A percentile compares a stretch with the other conserved stretches of the same genome.
Conservation (phyloP, 2,329 filamentous ascomycete species). For the Aspergillus fijiensis region DNA sequence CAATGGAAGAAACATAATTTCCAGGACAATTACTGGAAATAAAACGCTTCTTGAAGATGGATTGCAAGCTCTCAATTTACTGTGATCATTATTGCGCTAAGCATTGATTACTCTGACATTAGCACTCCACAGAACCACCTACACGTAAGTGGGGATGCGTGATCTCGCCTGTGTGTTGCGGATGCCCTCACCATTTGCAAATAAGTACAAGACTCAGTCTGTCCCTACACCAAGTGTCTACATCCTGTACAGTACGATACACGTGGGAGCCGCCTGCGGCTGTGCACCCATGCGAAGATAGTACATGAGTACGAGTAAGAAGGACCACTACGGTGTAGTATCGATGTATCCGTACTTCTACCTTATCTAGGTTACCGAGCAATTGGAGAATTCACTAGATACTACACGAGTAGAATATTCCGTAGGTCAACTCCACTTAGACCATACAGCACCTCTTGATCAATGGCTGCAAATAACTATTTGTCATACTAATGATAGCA, state of each 20-base stretch:
- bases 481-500: neutral
- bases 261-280: neutral
- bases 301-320: too few relatives aligned
- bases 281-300: neutral
- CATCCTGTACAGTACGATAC: neutral
- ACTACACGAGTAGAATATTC: neutral
- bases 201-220: too few relatives aligned
- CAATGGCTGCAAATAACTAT: neutral
- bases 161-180: too few relatives aligned
- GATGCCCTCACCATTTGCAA: too few relatives aligned
- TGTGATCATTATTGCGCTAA: too few relatives aligned
- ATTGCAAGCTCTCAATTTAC: neutral
- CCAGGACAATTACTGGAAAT: neutral
- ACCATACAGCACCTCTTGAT: neutral
- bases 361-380: too few relatives aligned
- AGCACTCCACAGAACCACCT: neutral
- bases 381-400: too few relatives aligned
- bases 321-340: too few relatives aligned
- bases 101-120: neutral
- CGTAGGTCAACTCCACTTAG: neutral
- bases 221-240: neutral
- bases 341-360: too few relatives aligned
- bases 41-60: too few relatives aligned
- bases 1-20: neutral
- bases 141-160: neutral